A percentile compares a stretch with the other conserved stretches of the same genome.
These are phyloP conservation scores for Lactifluus hygrophoroides DNA, from an alignment of 768 basidiomycete genomes.

Conservation along the genomic window DNA sequence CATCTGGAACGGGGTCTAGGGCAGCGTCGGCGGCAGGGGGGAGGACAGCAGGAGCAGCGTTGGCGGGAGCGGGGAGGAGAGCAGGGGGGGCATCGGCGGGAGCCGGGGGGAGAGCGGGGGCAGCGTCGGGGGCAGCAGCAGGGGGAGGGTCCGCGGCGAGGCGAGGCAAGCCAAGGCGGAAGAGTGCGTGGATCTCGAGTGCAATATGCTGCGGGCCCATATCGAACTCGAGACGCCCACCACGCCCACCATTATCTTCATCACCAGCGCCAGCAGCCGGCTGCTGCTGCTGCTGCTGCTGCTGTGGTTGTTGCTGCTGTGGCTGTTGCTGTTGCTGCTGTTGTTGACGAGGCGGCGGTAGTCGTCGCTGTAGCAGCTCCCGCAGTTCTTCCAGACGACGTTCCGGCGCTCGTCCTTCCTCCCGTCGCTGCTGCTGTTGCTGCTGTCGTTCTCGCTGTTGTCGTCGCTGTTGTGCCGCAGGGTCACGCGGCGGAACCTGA, in stretches of 20 bases:
- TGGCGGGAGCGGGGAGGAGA: background rate
- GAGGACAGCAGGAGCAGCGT: background rate
- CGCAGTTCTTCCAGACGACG: background rate
- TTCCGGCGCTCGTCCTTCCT: background rate
- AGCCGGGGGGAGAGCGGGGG: background rate
- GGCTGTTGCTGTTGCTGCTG: background rate
- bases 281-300: background rate
- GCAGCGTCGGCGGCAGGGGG: background rate
- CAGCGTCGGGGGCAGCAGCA: background rate
- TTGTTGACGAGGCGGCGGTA: background rate
- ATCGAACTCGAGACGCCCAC: conserved; percentile 23
- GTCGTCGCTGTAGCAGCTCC: background rate
- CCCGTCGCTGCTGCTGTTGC: background rate
- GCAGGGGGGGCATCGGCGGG: background rate
- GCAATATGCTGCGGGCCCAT: conserved; percentile 18
- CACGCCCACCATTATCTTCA: conserved; percentile 1
- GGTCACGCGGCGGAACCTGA: too few relatives aligned
- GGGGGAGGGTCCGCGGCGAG: background rate
- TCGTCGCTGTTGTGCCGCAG: background rate
- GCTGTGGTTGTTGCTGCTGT: background rate
- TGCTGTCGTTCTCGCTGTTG: background rate
- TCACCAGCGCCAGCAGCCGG: background rate
- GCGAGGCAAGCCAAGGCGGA: background rate
- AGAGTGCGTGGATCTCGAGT: background rate
- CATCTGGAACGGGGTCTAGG: background rate